Evolutionary conservation across 495 filamentous ascomycete genomes (phyloP), one percentile per base, ranked within the genome.

Genomic region (Penicillium flavigenum): DNA sequence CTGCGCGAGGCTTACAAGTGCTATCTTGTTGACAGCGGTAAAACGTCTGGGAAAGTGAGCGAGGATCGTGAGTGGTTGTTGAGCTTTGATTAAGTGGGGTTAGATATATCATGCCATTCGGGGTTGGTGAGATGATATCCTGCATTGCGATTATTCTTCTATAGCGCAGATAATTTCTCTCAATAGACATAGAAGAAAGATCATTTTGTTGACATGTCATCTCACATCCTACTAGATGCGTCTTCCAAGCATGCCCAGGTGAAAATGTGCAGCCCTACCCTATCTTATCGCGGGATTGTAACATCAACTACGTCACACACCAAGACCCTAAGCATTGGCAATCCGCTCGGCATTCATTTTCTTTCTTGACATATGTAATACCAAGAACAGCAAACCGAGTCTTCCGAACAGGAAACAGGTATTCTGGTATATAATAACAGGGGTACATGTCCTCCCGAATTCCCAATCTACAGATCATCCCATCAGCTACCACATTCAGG

Each of bases 1-100:
- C 78, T 72, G 63, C 76, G 94, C 56, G 73, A 79, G 32, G 83
- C 71, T 22, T 98, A 94, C 83, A 72, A 62, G 57, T 71, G 73
- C 50, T 85, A 79, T 65, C 72, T 74, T 59, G 71, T 69, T 42
- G 85, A 86, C 26, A 64, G 63, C 11, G 69, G 57, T 5, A 54
- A 61, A 27, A 59, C 47, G 20, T 19, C 59, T 22, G 66, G 62
- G 27, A 47, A 57, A 41, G 74, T 70, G 16, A 56, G 56, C 52
- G 62, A 59, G 49, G 63, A 72, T 56, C 64, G 71, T 53, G 54
- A 41, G 54, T 79, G 76, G 75, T 58, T 79, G 71, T 61, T 58
- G 24, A 63, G 45, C n/a, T 76, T 78, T 63, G 61, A 59, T 50
- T 53, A 31, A 19, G 45, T 29, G n/a, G 51, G 19, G 31, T 14